These are phyloP conservation scores for Geotrichum citri-aurantii DNA, from an alignment of 1,139 yeast species.

Conservation along the genomic window DNA sequence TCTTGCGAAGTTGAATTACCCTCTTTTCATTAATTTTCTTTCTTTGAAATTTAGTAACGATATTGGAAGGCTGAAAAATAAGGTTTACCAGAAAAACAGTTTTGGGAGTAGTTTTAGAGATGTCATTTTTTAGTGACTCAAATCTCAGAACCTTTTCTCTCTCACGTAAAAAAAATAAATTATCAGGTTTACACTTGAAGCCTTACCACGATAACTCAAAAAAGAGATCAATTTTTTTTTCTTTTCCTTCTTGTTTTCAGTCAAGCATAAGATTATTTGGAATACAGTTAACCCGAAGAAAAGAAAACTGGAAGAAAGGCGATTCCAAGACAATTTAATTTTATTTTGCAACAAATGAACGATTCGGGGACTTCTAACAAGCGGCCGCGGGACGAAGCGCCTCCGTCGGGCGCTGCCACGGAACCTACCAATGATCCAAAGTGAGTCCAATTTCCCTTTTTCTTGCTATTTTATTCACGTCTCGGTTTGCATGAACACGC, in stretches of 20 bases:
- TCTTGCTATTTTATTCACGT: background rate
- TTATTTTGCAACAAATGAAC: background rate
- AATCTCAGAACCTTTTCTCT: background rate
- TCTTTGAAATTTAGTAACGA: background rate
- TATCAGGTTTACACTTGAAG: background rate
- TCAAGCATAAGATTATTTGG: too few species aligned
- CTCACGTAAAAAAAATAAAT: background rate
- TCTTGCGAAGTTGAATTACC: background rate
- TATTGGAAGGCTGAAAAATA: background rate
- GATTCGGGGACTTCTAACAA: background rate
- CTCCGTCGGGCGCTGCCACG: constrained; percentile 11
- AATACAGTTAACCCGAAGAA: too few species aligned
- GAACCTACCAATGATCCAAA: background rate
- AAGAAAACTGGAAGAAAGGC: too few species aligned
- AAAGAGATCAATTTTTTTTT: too few species aligned
- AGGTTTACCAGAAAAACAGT: background rate
- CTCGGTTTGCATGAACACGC: background rate
- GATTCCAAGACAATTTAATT: background rate
- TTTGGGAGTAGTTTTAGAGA: background rate
- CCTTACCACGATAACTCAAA: background rate
- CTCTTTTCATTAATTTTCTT: background rate
- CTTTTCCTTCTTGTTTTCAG: too few species aligned
- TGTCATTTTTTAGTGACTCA: background rate
- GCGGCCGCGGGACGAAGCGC: constrained; percentile 15
- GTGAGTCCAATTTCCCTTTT: background rate